Evolutionary conservation across 352 stramenopile genomes (phyloP), one percentile per base, ranked within the genome.

Genomic region (Pelagophyceae sp.): DNA sequence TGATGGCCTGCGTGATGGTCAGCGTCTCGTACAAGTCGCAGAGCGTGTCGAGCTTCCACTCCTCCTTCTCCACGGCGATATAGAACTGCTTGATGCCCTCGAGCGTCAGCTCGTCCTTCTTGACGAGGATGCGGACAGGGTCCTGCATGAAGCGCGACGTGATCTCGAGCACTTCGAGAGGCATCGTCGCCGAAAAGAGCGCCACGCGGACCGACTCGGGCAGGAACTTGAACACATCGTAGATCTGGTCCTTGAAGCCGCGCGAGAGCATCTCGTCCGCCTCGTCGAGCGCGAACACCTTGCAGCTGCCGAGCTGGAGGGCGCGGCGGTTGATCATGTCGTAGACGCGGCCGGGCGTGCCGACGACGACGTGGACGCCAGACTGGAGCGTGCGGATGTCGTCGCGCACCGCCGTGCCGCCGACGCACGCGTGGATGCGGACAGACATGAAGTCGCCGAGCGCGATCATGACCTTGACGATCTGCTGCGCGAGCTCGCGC

Each of bases 21-120:
- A 99, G 87, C 75, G 95, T 99, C 83, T 98, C 95, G 89, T 99
- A 99, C 78, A 99, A 83, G 91, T 99, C 96, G 86, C 95, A 99
- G 38, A 99, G 89, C 72, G 96, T 99, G 80, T 99, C 96, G 78
- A 99, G 95, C 87, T 99, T 99, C 95, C 96, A 99, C 84, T 99
- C 95, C 85, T 99, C 96, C 75, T 90, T 88, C 60, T 99, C 96
- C 58, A 99, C 95, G 51, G 92, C 93, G 79, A 99, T 97, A 87
- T 98, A 99, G 84, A 99, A 99, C 87, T 99, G 96, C 92, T 98
- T 99, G 86, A 99, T 99, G 95, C 96, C 96, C 90, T 99, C 96
- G 72, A 99, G 90, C 27, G 96, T 99, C 64, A 99, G 88, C 82
- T 99, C 95, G 81, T 99, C 96, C 82, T 96, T 97, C 94, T 99